phyloP scores from a whole-genome alignment of 768 basidiomycete genomes.

The Phylloporus rhodoxanthus region DNA sequence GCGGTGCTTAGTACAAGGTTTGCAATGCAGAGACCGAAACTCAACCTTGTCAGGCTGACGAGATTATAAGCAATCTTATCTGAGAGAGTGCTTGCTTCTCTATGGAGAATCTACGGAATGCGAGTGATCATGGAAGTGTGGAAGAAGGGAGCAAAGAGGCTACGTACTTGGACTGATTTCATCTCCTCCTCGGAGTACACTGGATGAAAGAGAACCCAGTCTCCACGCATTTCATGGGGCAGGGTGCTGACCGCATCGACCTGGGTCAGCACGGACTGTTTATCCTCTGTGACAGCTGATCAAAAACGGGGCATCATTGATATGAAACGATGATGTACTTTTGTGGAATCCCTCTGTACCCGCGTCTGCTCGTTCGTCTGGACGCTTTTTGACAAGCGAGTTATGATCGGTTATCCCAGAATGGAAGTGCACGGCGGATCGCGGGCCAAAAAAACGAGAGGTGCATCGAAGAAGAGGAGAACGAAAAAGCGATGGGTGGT shows the following conservation, averaged over 20 bases:
- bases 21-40: slow-evolving; percentile 2
- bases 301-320: not conserved
- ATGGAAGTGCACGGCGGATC: slow-evolving; percentile 19
- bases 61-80: slow-evolving; percentile 71
- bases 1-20: slow-evolving; percentile 1
- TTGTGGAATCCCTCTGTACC: slow-evolving; percentile 35
- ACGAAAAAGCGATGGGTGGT: slow-evolving; percentile 4
- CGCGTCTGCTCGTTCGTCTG: slow-evolving; percentile 17
- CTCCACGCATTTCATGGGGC: slow-evolving; percentile 55
- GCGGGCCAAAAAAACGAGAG: slow-evolving; percentile 2
- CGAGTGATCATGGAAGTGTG: slow-evolving; percentile 3
- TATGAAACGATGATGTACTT: slow-evolving; percentile 15
- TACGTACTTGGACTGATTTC: slow-evolving; percentile 58
- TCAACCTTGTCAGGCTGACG: slow-evolving; percentile 50
- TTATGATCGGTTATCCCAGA: slow-evolving; percentile 18
- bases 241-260: slow-evolving; percentile 48
- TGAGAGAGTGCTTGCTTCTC: slow-evolving; percentile 52
- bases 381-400: slow-evolving; percentile 21
- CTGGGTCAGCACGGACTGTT: slow-evolving; percentile 14
- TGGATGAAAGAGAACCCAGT: slow-evolving; percentile 92
- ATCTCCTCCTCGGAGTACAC: slow-evolving; percentile 78
- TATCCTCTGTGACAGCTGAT: slow-evolving; percentile 22
- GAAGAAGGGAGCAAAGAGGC: not conserved
- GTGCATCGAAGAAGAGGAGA: slow-evolving; percentile 9
- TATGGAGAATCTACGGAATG: slow-evolving; percentile 57